Conservation (phyloP, 192 early-diverging fungal genomes). For the Polychytrium aggregatum region DNA sequence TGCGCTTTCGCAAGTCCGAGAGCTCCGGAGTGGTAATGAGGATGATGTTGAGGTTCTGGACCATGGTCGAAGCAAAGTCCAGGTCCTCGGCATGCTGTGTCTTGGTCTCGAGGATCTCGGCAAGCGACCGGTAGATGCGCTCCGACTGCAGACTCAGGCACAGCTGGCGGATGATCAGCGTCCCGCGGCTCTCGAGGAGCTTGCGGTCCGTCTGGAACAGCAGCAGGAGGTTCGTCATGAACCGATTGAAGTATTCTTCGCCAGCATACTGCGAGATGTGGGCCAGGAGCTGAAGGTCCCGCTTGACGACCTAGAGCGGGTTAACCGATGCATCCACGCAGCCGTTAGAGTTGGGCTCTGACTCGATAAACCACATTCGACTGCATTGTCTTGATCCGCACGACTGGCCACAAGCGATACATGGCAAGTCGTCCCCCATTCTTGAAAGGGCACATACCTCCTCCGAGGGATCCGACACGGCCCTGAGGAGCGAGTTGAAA, state of each 20-base stretch:
- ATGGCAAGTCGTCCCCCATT: neutral
- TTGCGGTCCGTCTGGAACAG: conserved; percentile 83
- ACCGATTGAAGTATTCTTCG: conserved; percentile 73
- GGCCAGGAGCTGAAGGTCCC: conserved; percentile 86
- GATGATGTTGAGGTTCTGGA: conserved; percentile 94
- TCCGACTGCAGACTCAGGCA: conserved; percentile 86
- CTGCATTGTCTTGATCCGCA: too few relatives aligned
- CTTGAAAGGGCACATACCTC: conserved; percentile 44
- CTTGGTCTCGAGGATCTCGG: conserved; percentile 73
- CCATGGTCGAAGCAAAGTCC: conserved; percentile 94
- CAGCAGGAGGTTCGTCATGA: conserved; percentile 79
- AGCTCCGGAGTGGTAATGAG: conserved; percentile 91
- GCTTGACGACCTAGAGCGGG: conserved; percentile 66
- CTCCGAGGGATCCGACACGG: conserved; percentile 85
- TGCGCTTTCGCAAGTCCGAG: conserved; percentile 59
- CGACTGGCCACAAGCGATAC: too few relatives aligned
- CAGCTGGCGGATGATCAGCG: conserved; percentile 86
- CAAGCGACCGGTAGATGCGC: conserved; percentile 76
- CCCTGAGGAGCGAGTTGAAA: conserved; percentile 79
- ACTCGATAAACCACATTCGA: too few relatives aligned
- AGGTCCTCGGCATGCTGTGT: conserved; percentile 86
- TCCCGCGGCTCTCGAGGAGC: conserved; percentile 79
- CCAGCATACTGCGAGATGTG: conserved; percentile 83
- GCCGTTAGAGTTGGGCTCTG: too few relatives aligned
- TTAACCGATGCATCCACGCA: conserved; percentile 78